A percentile compares a stretch with the other conserved stretches of the same genome.
Conservation (phyloP, 441 rosid genomes). For the Croton setiger region DNA sequence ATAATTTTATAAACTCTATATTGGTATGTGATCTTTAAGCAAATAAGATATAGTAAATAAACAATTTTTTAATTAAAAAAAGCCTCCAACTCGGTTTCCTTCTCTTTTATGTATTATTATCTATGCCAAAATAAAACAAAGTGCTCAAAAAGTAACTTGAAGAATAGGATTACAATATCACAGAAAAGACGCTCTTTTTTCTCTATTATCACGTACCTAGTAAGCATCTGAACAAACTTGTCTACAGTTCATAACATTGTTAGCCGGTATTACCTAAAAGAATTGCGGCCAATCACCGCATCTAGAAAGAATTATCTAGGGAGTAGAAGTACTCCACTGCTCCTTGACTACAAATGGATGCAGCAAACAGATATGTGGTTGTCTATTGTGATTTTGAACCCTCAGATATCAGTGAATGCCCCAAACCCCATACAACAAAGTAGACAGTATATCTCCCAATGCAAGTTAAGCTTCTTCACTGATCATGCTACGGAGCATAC, state of each 20-base stretch:
- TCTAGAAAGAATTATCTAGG: slow-evolving; percentile 26
- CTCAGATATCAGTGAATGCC: slow-evolving; percentile 5
- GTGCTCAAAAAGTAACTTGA: neutral
- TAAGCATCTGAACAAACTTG: slow-evolving; percentile 2
- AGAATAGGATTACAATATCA: neutral
- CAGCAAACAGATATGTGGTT: neutral
- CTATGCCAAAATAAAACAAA: no score
- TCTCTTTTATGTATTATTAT: no score
- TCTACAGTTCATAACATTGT: neutral
- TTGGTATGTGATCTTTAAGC: no score
- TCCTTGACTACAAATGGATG: neutral
- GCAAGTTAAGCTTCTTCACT: slow-evolving; percentile 10
- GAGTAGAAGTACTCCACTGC: neutral
- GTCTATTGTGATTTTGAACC: neutral
- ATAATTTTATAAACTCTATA: no score
- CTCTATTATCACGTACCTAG: neutral
- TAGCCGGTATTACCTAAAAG: slow-evolving; percentile 15
- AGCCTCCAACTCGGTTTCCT: no score
- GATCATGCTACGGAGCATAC: slow-evolving; percentile 74
- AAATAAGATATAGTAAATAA: no score
- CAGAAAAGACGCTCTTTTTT: neutral
- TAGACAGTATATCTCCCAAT: neutral
- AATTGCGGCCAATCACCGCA: slow-evolving; percentile 15
- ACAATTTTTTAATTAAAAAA: no score
- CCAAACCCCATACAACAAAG: neutral